phyloP scores from a whole-genome alignment of 2,329 filamentous ascomycete species.

The Phialophora expanda region DNA sequence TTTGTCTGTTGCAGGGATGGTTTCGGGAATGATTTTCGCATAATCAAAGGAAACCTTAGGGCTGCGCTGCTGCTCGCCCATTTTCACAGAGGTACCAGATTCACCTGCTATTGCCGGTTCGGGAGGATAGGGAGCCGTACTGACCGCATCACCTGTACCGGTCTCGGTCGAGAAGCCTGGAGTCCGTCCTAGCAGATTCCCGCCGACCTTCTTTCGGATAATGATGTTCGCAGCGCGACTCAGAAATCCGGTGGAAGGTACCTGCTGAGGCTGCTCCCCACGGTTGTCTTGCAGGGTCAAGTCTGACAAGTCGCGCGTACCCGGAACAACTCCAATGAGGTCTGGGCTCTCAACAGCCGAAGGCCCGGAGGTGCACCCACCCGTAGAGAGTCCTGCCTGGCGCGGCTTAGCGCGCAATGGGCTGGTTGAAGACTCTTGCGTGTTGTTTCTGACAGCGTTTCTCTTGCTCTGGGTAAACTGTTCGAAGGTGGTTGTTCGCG shows the following conservation, averaged over 20 bases:
- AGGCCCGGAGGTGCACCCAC: background rate
- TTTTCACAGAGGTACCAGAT: background rate
- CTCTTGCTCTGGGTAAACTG: constrained; percentile 30
- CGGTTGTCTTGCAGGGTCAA: constrained; percentile 4
- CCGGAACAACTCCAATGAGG: background rate
- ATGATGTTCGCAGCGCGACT: background rate
- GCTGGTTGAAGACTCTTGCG: constrained; percentile 6
- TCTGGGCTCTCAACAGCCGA: background rate
- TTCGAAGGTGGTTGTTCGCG: constrained; percentile 27
- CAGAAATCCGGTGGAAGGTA: background rate
- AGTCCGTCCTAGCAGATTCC: background rate
- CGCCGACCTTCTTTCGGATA: background rate
- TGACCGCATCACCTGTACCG: background rate
- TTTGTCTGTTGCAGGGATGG: constrained; percentile 23
- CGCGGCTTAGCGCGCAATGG: constrained; percentile 12
- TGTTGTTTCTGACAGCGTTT: constrained; percentile 24
- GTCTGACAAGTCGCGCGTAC: background rate
- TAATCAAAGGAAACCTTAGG: constrained; percentile 24
- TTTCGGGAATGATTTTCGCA: constrained; percentile 25
- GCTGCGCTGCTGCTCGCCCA: background rate
- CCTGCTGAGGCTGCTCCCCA: background rate
- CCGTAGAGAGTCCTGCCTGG: constrained; percentile 1
- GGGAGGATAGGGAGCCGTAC: background rate
- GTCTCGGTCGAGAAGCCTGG: background rate
- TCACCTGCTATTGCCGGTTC: background rate